Evolutionary conservation across 805 yeast species (phyloP).

Genomic region (Hanseniaspora meyeri): DNA sequence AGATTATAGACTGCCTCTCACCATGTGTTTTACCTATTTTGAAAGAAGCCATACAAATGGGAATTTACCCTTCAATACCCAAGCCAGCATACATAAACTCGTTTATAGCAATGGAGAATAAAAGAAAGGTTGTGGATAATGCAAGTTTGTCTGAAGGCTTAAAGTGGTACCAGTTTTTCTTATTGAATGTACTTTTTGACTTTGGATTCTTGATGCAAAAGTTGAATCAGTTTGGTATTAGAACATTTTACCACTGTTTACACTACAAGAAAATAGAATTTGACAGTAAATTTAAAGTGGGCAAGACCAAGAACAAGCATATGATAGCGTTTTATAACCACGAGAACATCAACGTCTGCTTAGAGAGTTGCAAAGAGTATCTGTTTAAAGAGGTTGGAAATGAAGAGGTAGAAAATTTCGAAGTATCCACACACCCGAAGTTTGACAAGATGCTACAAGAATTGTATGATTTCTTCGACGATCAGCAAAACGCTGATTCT

Average conservation of each 20-base stretch:
- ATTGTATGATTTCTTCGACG: constrained; percentile 41
- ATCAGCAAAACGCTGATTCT: constrained; percentile 34
- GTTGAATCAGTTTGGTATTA: constrained; percentile 69
- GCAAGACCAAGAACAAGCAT: constrained; percentile 52
- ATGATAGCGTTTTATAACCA: constrained; percentile 52
- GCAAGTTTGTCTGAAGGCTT: constrained; percentile 50
- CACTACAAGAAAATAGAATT: constrained; percentile 45
- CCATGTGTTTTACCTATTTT: constrained; percentile 57
- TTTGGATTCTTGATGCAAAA: constrained; percentile 62
- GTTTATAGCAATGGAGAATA: constrained; percentile 57
- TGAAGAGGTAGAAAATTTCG: constrained; percentile 1
- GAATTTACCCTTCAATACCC: constrained; percentile 39
- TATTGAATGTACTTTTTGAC: constrained; percentile 49
- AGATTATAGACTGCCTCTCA: constrained; percentile 43
- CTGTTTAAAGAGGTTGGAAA: not conserved
- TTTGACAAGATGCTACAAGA: constrained; percentile 47
- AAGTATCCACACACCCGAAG: constrained; percentile 55
- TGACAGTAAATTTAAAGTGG: constrained; percentile 43
- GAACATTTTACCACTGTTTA: constrained; percentile 61
- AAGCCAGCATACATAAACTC: constrained; percentile 61
- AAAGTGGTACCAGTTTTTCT: constrained; percentile 59
- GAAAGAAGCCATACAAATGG: constrained; percentile 48
- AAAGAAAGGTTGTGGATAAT: constrained; percentile 44
- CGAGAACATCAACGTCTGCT: constrained; percentile 10
- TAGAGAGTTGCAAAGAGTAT: constrained; percentile 7